Evolutionary conservation across 495 filamentous ascomycete genomes (phyloP).

Genomic region (Hypoxylon lienhwacheense): DNA sequence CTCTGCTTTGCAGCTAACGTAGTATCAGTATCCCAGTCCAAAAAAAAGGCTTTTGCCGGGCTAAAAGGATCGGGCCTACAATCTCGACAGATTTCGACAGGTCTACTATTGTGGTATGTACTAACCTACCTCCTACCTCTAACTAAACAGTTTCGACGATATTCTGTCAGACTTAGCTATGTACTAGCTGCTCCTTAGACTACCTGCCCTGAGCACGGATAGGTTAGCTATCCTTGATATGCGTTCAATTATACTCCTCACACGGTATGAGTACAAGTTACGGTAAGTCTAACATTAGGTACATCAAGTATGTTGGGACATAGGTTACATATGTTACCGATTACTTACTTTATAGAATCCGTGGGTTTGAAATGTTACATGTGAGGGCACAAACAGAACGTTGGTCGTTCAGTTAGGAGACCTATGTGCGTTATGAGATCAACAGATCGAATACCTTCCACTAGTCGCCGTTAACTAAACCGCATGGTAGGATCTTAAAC

Average conservation of each 20-base stretch:
- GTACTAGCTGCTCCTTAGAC: too few relatives aligned
- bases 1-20: conserved; percentile 28
- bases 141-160: conserved; percentile 8
- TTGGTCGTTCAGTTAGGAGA: conserved; percentile 4
- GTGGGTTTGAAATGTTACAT: conserved; percentile 5
- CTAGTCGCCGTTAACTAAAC: conserved; percentile 37
- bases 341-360: conserved; percentile 16
- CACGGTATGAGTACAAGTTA: conserved; percentile 15
- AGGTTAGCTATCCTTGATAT: too few relatives aligned
- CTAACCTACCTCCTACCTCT: conserved; percentile 7
- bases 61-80: conserved; percentile 34
- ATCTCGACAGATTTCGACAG: conserved; percentile 20
- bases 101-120: not conserved
- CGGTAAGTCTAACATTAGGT: conserved; percentile 12
- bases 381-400: conserved; percentile 5
- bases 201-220: too few relatives aligned
- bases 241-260: conserved; percentile 5
- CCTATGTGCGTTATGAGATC: conserved; percentile 31
- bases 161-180: conserved; percentile 14
- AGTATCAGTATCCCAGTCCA: conserved; percentile 25
- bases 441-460: conserved; percentile 36
- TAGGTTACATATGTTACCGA: conserved; percentile 1
- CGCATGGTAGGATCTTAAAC: conserved; percentile 31
- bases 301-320: too few relatives aligned
- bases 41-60: conserved; percentile 27